A percentile compares a stretch with the other conserved stretches of the same genome.
These are phyloP conservation scores for Leucocoprinus sp. DNA, from an alignment of 768 basidiomycete genomes.

Conservation along the genomic window DNA sequence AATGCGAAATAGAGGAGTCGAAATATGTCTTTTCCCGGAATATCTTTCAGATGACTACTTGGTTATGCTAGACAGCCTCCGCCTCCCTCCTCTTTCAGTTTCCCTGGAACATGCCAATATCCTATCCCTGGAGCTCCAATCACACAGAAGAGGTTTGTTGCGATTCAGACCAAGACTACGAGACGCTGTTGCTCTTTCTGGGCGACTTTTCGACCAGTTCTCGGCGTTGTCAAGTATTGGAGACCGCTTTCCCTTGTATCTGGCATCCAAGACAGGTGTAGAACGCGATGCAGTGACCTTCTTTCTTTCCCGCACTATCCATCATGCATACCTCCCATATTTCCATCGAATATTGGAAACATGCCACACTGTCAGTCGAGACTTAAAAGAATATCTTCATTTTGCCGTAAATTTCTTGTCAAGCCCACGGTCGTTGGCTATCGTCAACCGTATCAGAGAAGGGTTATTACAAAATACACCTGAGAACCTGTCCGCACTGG, in stretches of 20 bases:
- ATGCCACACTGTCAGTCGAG: slow-evolving; percentile 6
- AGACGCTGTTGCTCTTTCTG: slow-evolving; percentile 23
- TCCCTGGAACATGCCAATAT: neutral
- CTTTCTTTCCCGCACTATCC: slow-evolving; percentile 29
- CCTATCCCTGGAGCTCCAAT: slow-evolving; percentile 2
- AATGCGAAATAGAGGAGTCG: slow-evolving; percentile 96
- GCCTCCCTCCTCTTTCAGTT: slow-evolving; percentile 31
- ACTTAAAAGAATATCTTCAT: slow-evolving; percentile 10
- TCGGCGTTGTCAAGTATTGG: slow-evolving; percentile 34
- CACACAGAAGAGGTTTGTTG: slow-evolving; percentile 22
- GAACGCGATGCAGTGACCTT: slow-evolving; percentile 18
- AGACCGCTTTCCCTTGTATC: slow-evolving; percentile 30
- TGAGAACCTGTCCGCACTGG: slow-evolving; percentile 6
- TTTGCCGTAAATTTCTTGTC: slow-evolving; percentile 15
- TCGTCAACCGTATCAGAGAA: slow-evolving; percentile 2
- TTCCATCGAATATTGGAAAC: slow-evolving; percentile 22
- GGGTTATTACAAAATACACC: neutral
- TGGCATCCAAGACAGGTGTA: slow-evolving; percentile 14
- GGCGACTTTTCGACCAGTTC: slow-evolving; percentile 40
- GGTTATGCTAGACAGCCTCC: slow-evolving; percentile 37
- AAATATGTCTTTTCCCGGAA: slow-evolving; percentile 48
- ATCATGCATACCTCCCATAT: slow-evolving; percentile 23
- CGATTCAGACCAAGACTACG: neutral
- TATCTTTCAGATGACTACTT: slow-evolving; percentile 36
- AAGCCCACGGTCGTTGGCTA: slow-evolving; percentile 13